Evolutionary conservation across 1,139 yeast species (phyloP).

Genomic region (Pichia kudriavzevii): DNA sequence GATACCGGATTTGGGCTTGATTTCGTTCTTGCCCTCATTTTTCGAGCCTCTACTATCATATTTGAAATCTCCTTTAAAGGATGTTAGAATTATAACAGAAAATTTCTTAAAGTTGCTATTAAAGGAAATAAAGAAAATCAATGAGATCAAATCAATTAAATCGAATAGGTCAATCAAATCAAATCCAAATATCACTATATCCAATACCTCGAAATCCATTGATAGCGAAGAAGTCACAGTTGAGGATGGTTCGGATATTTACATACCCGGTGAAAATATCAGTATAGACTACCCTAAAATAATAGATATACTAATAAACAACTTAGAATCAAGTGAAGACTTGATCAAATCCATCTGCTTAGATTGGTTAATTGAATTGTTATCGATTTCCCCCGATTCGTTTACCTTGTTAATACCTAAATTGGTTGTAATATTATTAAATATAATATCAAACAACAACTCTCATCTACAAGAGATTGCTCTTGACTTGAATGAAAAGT

Average conservation of each 20-base stretch:
- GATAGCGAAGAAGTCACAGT: slow-evolving; percentile 4
- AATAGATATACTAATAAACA: slow-evolving; percentile 70
- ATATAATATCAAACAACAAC: slow-evolving; percentile 48
- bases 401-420: slow-evolving; percentile 60
- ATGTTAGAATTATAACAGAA: slow-evolving; percentile 81
- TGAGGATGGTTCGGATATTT: slow-evolving; percentile 42
- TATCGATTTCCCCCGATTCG: slow-evolving; percentile 70
- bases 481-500: slow-evolving; percentile 41
- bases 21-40: slow-evolving; percentile 82
- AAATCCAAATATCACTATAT: no score
- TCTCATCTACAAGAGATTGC: slow-evolving; percentile 48
- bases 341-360: slow-evolving; percentile 77
- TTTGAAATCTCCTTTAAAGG: slow-evolving; percentile 77
- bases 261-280: slow-evolving; percentile 82
- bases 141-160: slow-evolving; percentile 51
- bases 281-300: slow-evolving; percentile 74
- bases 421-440: slow-evolving; percentile 47
- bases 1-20: slow-evolving; percentile 84
- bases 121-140: slow-evolving; percentile 70
- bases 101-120: slow-evolving; percentile 67
- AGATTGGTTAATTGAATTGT: slow-evolving; percentile 73
- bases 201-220: slow-evolving; percentile 10
- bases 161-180: slow-evolving; percentile 20
- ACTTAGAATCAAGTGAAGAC: slow-evolving; percentile 64
- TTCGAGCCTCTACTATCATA: slow-evolving; percentile 79